Evolutionary conservation across 805 yeast genomes (phyloP), one percentile per base, ranked within the genome.

Genomic region (Yarrowia yakushimensis): DNA sequence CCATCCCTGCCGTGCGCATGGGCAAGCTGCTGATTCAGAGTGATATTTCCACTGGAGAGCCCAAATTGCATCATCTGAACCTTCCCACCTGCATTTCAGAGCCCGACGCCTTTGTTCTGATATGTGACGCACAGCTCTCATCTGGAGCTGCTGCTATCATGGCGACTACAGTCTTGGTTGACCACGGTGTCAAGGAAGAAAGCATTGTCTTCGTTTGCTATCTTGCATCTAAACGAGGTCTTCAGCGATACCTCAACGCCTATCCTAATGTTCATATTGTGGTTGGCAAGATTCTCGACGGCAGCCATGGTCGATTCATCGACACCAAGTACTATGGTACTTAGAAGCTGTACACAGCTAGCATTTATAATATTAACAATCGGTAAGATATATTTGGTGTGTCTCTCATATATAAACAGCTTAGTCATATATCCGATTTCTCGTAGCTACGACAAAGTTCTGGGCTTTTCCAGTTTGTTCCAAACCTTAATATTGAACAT

Each of bases 71-170:
- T 72, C 84, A 86, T n/a, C 87, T 87, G 66, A 81, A 83, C 23
- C 74, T 93, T 37, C 97, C 97, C 0, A 71, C 73, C 0, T 41
- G 63, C 45, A 66, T 74, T 17, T 54, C 66, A 68, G 6, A 62
- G 37, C 25, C 69, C 64, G 23, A 39, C 31, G 20, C 54, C 57
- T 28, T 59, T 37, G 83, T 90, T 1, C 74, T 93, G 9, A 74
- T 93, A 54, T 82, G 90, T 69, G 97, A 93, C 70, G 90, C 96
- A 0, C 97, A 93, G 71, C 79, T 90, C 54, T 86, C 90, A 31
- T 85, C 96, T 30, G 99, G 98, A 1, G 96, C 97, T 0, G 96
- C 96, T 0, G 86, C 92, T 1, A 87, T 90, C 43, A 94, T 93
- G 98, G 96, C 97, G 0, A 83, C 90, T 46, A 94, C 90, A 68